Evolutionary conservation across 805 yeast species (phyloP), one percentile per base, ranked within the genome.

Genomic region (Starmerella vitae): DNA sequence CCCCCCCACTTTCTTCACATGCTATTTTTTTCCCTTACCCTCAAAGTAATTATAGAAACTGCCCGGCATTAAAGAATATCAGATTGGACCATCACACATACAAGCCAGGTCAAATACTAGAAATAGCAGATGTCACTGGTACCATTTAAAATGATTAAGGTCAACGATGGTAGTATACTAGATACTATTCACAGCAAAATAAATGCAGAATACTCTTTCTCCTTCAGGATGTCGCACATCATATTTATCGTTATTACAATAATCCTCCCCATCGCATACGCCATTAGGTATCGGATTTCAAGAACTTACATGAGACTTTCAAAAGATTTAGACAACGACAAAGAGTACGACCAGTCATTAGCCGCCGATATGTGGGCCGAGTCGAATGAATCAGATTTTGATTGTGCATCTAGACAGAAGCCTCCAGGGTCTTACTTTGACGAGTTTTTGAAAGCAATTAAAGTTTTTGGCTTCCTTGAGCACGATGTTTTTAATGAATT

Each of bases 401-500:
- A 45, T 17, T 45, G 42, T 13, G 58, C 57, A 18, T 63, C 61
- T 31, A n/a, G 4, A 5, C 52, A 59, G 20, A 64, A 71, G 33
- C 57, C 69, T 6, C 63, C 69, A 5, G 61, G 78, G 1, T 76
- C 81, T 34, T 86, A 84, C 53, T 62, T 88, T 37, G 95, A 88
- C 56, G 93, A 86, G 41, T 88, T 88, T 51, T 61, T 88, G 33
- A 72, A 82, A 36, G 97, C 95, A 3, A 82, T 91, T 47, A 85
- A 84, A 59, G 79, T 91, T 5, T 91, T 88, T 63, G 97, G 97
- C 2, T 88, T 88, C 57, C 65, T 88, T 35, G 97, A 88, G 48
- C 70, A 78, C 44, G 79, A 82, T 2, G 95, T 88, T 1, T 86
- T 88, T 58, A 93, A 86, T 54, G 97, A 86, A 52, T 68, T 88